Base-by-base conservation (phyloP, 1,284 basidiomycete species). In the Papiliotrema terrestris region DNA sequence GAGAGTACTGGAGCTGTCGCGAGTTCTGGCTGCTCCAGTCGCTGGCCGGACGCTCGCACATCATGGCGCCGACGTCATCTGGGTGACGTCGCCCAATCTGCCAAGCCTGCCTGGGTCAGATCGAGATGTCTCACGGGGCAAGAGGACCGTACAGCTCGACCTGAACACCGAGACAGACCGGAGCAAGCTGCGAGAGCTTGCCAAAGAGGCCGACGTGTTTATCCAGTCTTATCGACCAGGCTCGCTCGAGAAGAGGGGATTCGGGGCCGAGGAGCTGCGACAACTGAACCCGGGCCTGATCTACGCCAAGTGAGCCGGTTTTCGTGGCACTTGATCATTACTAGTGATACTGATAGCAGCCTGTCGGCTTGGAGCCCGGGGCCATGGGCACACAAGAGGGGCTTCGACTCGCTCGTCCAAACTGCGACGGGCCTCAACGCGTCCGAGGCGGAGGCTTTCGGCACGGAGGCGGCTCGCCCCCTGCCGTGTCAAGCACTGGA, bases 401-500 rank as follows among this genome's bases (percentile, higher is more conserved):
- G 83, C 1, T 87, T 86, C 57, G 85, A 87, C 62, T 86, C 84
- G 0, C 76, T 87, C 2, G 82, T 85, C 0, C 85, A 87, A 69
- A 85, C 84, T 0, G 83, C 83, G 0, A 81, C 79, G 0, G 86
- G 85, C 0, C 83, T 86, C 67, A 86, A 86, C 55, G 66, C 76
- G 23, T 81, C 82, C 9, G 85, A 86, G 72, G 82, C 78, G 0
- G 69, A 80, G 49, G 82, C 82, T 3, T 82, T 25, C 78, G 57
- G 72, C 75, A 0, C 47, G 62, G 3, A 81, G 68, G 52, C 61
- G 51, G 4, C 82, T 3, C 70, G 86, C 23, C 85, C 85, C 0
- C 76, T 86, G 71, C 39, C 39, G 17, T 41, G 39, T 41, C 85
- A 86, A 65, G 83, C 82, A 2, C 66, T 86, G 2, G 84, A 87